Evolutionary conservation across 371 early-diverging fungal genomes (phyloP).

Genomic region (Synchytrium microbalum): DNA sequence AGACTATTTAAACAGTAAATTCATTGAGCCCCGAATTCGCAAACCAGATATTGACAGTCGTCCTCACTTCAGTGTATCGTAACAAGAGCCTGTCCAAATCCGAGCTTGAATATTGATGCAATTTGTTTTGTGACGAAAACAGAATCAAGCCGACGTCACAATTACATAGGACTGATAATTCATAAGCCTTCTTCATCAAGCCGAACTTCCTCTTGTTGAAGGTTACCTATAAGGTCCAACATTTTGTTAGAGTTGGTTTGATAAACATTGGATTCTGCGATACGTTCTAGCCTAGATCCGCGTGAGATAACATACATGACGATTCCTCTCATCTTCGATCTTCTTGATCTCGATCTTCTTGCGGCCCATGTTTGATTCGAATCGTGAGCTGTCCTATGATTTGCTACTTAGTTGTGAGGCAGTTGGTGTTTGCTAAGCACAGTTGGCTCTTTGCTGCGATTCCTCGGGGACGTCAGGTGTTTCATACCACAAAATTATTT

Average conservation of each 20-base stretch:
- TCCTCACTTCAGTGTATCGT: conserved; percentile 81
- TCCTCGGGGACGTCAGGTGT: too few relatives aligned
- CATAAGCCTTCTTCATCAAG: conserved; percentile 98
- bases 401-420: too few relatives aligned
- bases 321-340: conserved; percentile 88
- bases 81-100: conserved; percentile 88
- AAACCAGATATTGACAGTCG: too few relatives aligned
- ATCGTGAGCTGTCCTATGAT: too few relatives aligned
- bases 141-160: conserved; percentile 94
- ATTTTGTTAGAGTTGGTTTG: too few relatives aligned
- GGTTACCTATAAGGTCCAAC: conserved; percentile 73
- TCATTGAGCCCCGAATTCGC: too few relatives aligned
- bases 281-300: too few relatives aligned
- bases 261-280: too few relatives aligned
- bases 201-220: conserved; percentile 97
- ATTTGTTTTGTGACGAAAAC: conserved; percentile 83
- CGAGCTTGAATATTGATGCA: conserved; percentile 83
- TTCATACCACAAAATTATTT: too few relatives aligned
- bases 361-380: conserved; percentile 85
- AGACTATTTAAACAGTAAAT: too few relatives aligned
- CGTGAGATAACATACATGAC: conserved; percentile 74
- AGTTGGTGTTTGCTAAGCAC: too few relatives aligned
- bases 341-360: conserved; percentile 95
- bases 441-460: too few relatives aligned
- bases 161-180: conserved; percentile 87